Conservation (phyloP, 2,329 filamentous ascomycete genomes). For the Verruconis gallopava region DNA sequence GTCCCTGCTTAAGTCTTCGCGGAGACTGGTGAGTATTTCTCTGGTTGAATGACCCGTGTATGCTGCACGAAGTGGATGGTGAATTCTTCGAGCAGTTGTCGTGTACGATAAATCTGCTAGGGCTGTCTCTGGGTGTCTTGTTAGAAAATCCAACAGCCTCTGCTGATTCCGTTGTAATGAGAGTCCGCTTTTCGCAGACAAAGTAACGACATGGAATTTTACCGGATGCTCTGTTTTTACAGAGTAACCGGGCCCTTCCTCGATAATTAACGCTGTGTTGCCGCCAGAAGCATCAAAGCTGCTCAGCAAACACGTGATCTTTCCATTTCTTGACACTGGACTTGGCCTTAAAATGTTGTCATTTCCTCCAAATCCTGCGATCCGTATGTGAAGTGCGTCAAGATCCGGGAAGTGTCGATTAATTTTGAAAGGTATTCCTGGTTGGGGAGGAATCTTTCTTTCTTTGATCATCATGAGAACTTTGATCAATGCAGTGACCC, state of each 20-base stretch:
- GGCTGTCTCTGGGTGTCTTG: slow-evolving; percentile 8
- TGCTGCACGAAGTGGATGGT: slow-evolving; percentile 11
- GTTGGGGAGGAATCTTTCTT: slow-evolving; percentile 17
- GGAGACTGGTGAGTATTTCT: slow-evolving; percentile 32
- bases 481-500: slow-evolving; percentile 22
- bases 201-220: slow-evolving; percentile 11
- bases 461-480: slow-evolving; percentile 23
- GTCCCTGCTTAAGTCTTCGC: slow-evolving; percentile 26
- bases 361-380: slow-evolving; percentile 10
- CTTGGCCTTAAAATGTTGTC: slow-evolving; percentile 10
- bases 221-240: slow-evolving; percentile 19
- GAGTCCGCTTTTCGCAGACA: slow-evolving; percentile 13
- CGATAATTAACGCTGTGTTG: slow-evolving; percentile 21
- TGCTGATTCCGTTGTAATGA: slow-evolving; percentile 13
- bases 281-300: slow-evolving; percentile 27
- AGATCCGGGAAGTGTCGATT: slow-evolving; percentile 12
- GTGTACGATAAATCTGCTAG: slow-evolving; percentile 17
- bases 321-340: slow-evolving; percentile 43
- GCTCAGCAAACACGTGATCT: slow-evolving; percentile 18
- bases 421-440: slow-evolving; percentile 15
- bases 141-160: slow-evolving; percentile 11
- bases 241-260: slow-evolving; percentile 23
- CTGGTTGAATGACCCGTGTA: slow-evolving; percentile 21
- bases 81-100: slow-evolving; percentile 16
- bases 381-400: background rate